Evolutionary conservation across 2,329 filamentous ascomycete species (phyloP).

Genomic region (Verticillium tricorpus): DNA sequence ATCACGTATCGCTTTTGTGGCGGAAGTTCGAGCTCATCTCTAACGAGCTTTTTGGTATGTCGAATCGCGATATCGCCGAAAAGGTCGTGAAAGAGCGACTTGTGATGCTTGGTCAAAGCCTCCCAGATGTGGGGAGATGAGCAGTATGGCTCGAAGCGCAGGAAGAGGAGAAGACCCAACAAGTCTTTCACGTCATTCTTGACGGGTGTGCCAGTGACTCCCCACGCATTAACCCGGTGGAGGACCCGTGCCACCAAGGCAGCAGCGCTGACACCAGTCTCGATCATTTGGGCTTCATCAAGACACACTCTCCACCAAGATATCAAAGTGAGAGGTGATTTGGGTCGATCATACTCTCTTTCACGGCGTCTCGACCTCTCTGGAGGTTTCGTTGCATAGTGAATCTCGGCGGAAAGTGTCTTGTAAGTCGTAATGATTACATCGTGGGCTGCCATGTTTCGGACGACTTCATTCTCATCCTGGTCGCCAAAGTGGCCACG

Average conservation of each 20-base stretch:
- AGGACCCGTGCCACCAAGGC: conserved; percentile 76
- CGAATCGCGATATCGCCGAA: conserved; percentile 72
- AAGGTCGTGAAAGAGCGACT: conserved; percentile 60
- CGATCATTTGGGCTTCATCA: conserved; percentile 87
- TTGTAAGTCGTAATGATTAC: conserved; percentile 62
- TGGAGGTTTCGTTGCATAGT: conserved; percentile 68
- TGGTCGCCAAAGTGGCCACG: conserved; percentile 13
- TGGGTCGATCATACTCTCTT: conserved; percentile 60
- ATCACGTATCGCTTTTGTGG: conserved; percentile 82
- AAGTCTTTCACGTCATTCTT: conserved; percentile 75
- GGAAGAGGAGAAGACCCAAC: conserved; percentile 74
- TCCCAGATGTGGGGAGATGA: conserved; percentile 63
- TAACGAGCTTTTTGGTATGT: conserved; percentile 78
- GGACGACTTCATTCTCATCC: conserved; percentile 32
- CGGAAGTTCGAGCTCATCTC: conserved; percentile 74
- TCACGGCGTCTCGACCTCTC: conserved; percentile 62
- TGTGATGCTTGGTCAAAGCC: conserved; percentile 56
- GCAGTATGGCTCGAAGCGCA: conserved; percentile 73
- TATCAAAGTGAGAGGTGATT: conserved; percentile 74
- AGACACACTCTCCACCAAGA: conserved; percentile 83
- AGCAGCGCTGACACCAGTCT: conserved; percentile 79
- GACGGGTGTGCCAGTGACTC: conserved; percentile 85
- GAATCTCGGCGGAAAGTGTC: conserved; percentile 73
- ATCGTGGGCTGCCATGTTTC: conserved; percentile 46
- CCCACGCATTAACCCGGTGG: conserved; percentile 85